Evolutionary conservation across 2,329 filamentous ascomycete species (phyloP).

Genomic region (Geosmithia putterillii): DNA sequence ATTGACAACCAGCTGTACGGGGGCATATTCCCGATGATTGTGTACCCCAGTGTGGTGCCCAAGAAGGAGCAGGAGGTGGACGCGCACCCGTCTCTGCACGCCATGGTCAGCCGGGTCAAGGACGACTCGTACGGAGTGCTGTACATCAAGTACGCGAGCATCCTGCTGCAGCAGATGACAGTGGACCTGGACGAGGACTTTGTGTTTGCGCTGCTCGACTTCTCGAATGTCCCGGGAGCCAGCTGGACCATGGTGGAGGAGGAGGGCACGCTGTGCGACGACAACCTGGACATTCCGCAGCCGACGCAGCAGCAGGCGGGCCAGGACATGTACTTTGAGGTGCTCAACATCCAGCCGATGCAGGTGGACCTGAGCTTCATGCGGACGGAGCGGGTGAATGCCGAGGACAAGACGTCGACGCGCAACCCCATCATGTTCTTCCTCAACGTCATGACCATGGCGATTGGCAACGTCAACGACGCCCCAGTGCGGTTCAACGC

Average conservation of each 20-base stretch:
- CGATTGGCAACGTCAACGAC: conserved; percentile 97
- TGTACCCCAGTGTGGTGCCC: conserved; percentile 95
- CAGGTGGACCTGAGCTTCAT: conserved; percentile 96
- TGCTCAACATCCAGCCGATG: conserved; percentile 95
- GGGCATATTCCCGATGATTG: conserved; percentile 91
- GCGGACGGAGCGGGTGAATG: conserved; percentile 90
- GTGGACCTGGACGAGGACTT: conserved; percentile 97
- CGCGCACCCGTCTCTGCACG: conserved; percentile 86
- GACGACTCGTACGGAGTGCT: conserved; percentile 96
- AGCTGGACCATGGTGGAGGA: conserved; percentile 59
- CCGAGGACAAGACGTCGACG: conserved; percentile 83
- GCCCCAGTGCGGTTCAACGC: conserved; percentile 90
- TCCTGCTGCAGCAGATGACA: conserved; percentile 95
- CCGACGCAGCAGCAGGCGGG: conserved; percentile 73
- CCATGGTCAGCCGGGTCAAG: conserved; percentile 86
- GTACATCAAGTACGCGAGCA: conserved; percentile 95
- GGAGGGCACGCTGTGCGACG: conserved; percentile 79
- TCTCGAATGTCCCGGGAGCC: conserved; percentile 82
- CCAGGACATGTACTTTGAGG: conserved; percentile 95
- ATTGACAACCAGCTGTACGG: conserved; percentile 98
- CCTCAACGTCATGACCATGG: conserved; percentile 97
- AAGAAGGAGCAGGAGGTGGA: conserved; percentile 96
- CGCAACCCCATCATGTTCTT: conserved; percentile 97
- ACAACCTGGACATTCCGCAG: conserved; percentile 82
- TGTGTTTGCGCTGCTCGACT: conserved; percentile 90